Evolutionary conservation across 2,329 filamentous ascomycete genomes (phyloP).

Genomic region (Coniochaeta pulveracea): DNA sequence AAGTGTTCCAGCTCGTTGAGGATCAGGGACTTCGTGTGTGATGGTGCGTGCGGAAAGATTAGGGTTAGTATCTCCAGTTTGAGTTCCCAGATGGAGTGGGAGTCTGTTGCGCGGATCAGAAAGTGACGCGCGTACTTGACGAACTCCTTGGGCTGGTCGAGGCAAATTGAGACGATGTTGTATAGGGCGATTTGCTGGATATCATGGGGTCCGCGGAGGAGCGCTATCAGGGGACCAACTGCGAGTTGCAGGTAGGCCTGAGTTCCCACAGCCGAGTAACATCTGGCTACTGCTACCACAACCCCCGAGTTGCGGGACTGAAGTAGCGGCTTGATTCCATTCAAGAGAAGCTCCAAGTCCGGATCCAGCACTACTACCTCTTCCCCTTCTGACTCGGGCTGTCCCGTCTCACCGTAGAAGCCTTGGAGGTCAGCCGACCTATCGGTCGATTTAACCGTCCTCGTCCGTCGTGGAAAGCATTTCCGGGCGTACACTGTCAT

Average conservation of each 20-base stretch:
- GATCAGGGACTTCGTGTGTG: conserved; percentile 72
- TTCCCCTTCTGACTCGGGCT: conserved; percentile 26
- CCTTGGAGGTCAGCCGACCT: conserved; percentile 43
- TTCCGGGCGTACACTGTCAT: conserved; percentile 76
- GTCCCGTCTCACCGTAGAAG: conserved; percentile 67
- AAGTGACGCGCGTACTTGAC: conserved; percentile 85
- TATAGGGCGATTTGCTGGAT: conserved; percentile 84
- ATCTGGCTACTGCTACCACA: conserved; percentile 74
- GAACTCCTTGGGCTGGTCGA: conserved; percentile 67
- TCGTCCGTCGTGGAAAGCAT: conserved; percentile 69
- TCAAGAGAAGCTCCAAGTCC: conserved; percentile 73
- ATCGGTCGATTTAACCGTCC: conserved; percentile 34
- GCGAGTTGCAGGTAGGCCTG: conserved; percentile 62
- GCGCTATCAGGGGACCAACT: conserved; percentile 74
- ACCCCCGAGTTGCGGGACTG: conserved; percentile 91
- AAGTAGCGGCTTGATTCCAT: conserved; percentile 69
- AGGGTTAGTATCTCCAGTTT: conserved; percentile 88
- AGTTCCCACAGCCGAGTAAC: conserved; percentile 77
- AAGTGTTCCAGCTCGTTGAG: conserved; percentile 93
- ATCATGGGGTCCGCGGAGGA: conserved; percentile 75
- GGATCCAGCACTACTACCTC: conserved; percentile 60
- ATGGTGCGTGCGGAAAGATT: conserved; percentile 72
- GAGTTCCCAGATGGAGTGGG: conserved; percentile 73
- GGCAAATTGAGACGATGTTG: conserved; percentile 89
- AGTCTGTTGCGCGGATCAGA: conserved; percentile 69